These are phyloP conservation scores for Annulohypoxylon maeteangense DNA, from an alignment of 495 filamentous ascomycete genomes.

Conservation along the genomic window DNA sequence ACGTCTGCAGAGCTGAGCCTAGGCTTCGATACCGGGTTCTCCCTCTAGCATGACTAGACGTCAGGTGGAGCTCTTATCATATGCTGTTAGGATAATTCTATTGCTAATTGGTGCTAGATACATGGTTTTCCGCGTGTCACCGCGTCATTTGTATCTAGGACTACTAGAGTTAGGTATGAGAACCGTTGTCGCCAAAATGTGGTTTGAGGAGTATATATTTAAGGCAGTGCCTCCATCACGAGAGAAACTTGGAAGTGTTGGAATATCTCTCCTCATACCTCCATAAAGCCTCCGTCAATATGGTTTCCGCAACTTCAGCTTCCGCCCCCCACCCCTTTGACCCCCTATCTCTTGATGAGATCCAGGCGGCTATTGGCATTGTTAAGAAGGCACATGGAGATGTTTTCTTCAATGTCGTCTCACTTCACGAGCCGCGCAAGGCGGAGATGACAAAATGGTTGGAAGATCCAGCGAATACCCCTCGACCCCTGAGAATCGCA, in stretches of 20 bases:
- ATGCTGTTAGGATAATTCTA: constrained; percentile 32
- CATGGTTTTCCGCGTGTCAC: constrained; percentile 16
- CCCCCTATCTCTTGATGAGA: constrained; percentile 80
- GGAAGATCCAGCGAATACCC: constrained; percentile 65
- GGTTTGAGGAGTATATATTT: constrained; percentile 19
- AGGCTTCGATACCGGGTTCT: constrained; percentile 21
- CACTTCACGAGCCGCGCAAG: constrained; percentile 89
- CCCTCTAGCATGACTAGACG: constrained; percentile 21
- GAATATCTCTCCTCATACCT: constrained; percentile 6
- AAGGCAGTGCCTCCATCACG: constrained; percentile 1
- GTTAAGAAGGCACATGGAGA: constrained; percentile 76
- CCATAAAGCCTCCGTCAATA: constrained; percentile 19
- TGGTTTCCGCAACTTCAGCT: constrained; percentile 36
- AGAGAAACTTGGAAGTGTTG: neutral
- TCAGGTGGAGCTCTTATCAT: constrained; percentile 35
- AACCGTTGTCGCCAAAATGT: constrained; percentile 5
- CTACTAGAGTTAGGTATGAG: constrained; percentile 6
- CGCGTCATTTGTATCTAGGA: constrained; percentile 25
- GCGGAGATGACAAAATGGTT: constrained; percentile 88
- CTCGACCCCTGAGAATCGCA: constrained; percentile 76
- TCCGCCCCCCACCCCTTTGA: constrained; percentile 77
- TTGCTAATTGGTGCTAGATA: constrained; percentile 44
- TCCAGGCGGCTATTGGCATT: constrained; percentile 76
- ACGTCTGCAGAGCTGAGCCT: constrained; percentile 24
- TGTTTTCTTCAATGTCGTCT: constrained; percentile 88